Evolutionary conservation across 345 rosid species (phyloP).

Genomic region (Euphorbia pulcherrima): DNA sequence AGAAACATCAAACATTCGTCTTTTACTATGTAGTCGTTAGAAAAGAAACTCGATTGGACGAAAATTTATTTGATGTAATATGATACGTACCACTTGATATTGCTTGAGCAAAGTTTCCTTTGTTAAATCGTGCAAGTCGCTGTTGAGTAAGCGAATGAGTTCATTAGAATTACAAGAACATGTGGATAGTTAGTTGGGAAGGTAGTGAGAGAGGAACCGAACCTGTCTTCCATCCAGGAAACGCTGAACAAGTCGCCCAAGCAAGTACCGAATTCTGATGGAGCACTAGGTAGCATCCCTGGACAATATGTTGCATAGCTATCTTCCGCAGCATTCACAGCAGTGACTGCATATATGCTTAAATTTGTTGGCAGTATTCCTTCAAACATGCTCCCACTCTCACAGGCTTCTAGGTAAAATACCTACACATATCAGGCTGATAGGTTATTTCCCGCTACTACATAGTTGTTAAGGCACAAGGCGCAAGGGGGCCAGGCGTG

Average conservation of each 20-base stretch:
- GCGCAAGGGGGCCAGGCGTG: no score
- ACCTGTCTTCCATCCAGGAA: slow-evolving; percentile 89
- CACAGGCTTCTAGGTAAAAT: slow-evolving; percentile 64
- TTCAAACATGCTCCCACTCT: slow-evolving; percentile 61
- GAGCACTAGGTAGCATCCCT: slow-evolving; percentile 16
- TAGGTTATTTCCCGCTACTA: no score
- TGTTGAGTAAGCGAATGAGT: slow-evolving; percentile 13
- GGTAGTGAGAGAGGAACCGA: neutral
- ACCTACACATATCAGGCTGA: slow-evolving; percentile 26
- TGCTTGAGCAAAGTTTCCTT: slow-evolving; percentile 55
- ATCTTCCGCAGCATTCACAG: slow-evolving; percentile 47
- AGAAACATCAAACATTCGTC: no score
- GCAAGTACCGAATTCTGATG: slow-evolving; percentile 38
- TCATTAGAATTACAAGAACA: no score
- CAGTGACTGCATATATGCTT: slow-evolving; percentile 53
- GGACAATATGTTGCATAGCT: slow-evolving; percentile 57
- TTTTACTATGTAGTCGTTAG: no score
- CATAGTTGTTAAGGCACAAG: no score
- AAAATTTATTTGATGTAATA: no score
- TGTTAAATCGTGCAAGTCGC: slow-evolving; percentile 47
- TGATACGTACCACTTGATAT: slow-evolving; percentile 31
- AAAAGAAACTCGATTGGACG: no score
- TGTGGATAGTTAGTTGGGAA: no score
- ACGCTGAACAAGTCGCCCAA: slow-evolving; percentile 67
- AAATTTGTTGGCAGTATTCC: slow-evolving; percentile 42